phyloP scores from a whole-genome alignment of 768 basidiomycete species.

The Rhizopogon vinicolor region DNA sequence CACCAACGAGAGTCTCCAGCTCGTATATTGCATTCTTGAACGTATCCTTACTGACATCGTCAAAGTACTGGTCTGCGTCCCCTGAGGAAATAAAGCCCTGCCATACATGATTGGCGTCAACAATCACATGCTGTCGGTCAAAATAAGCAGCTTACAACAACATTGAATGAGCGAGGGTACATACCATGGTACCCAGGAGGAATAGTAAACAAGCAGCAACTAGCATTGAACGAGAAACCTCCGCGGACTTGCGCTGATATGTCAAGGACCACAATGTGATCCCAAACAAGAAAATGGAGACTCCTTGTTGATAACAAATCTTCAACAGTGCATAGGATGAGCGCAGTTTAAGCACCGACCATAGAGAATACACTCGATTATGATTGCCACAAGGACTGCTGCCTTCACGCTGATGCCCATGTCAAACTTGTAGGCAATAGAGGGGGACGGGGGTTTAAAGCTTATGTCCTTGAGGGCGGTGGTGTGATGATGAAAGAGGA shows the following conservation, averaged over 20 bases:
- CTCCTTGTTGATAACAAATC: constrained; percentile 1
- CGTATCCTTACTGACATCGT: neutral
- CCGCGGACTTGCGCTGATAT: neutral
- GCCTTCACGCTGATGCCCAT: neutral
- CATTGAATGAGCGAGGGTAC: neutral
- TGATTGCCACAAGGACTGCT: neutral
- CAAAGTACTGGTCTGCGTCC: neutral
- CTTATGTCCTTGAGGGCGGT: no score
- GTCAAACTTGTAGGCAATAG: neutral
- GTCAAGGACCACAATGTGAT: constrained; percentile 2
- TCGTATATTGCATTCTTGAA: constrained; percentile 11
- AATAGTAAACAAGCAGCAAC: neutral
- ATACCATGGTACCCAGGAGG: constrained; percentile 1
- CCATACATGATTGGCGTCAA: neutral
- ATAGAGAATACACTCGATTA: constrained; percentile 1
- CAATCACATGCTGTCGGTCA: constrained; percentile 1
- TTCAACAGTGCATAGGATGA: neutral
- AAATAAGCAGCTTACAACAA: neutral
- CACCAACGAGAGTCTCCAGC: constrained; percentile 11
- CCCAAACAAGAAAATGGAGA: constrained; percentile 3
- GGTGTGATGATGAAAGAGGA: no score
- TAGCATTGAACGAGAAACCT: neutral
- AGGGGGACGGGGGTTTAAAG: no score
- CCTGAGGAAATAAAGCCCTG: neutral
- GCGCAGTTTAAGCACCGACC: neutral